Evolutionary conservation across 495 filamentous ascomycete genomes (phyloP).

Genomic region (Annulohypoxylon bovei): DNA sequence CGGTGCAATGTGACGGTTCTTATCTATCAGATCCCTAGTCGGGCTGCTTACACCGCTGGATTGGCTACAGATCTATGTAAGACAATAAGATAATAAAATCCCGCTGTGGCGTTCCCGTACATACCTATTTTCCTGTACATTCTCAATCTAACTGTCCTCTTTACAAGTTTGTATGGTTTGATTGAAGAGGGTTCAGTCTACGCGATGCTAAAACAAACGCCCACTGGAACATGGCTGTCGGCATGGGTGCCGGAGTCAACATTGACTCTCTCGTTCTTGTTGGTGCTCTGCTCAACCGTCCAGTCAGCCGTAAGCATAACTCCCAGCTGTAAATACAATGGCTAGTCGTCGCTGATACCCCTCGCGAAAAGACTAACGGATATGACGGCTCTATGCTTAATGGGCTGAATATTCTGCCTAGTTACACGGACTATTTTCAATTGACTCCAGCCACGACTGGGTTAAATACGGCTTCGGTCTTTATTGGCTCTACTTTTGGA

Average conservation of each 20-base stretch:
- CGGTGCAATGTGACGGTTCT: constrained; percentile 11
- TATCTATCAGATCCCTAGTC: constrained; percentile 11
- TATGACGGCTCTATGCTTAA: constrained; percentile 65
- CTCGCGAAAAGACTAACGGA: constrained; percentile 47
- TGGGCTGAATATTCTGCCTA: constrained; percentile 61
- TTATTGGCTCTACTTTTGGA: constrained; percentile 55
- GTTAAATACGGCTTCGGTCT: constrained; percentile 59
- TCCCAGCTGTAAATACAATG: constrained; percentile 23
- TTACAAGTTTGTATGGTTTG: not conserved
- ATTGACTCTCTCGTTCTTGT: constrained; percentile 50
- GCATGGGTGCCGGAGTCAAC: constrained; percentile 62
- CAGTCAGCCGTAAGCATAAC: constrained; percentile 52
- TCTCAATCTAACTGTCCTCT: not conserved
- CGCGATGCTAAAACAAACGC: constrained; percentile 49
- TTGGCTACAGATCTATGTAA: not conserved
- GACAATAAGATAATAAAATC: constrained; percentile 4
- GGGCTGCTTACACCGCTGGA: constrained; percentile 6
- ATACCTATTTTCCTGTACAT: constrained; percentile 1
- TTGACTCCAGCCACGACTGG: constrained; percentile 55
- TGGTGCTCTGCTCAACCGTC: constrained; percentile 59
- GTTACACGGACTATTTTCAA: constrained; percentile 61
- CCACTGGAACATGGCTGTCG: constrained; percentile 62
- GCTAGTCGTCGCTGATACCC: constrained; percentile 57
- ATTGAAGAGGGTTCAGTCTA: not conserved
- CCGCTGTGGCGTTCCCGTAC: not conserved